Percentiles rank a stretch among this genome's conserved stretches.
Evolutionary conservation across 768 basidiomycete species (phyloP).

Genomic region (Lentinula lateritia): DNA sequence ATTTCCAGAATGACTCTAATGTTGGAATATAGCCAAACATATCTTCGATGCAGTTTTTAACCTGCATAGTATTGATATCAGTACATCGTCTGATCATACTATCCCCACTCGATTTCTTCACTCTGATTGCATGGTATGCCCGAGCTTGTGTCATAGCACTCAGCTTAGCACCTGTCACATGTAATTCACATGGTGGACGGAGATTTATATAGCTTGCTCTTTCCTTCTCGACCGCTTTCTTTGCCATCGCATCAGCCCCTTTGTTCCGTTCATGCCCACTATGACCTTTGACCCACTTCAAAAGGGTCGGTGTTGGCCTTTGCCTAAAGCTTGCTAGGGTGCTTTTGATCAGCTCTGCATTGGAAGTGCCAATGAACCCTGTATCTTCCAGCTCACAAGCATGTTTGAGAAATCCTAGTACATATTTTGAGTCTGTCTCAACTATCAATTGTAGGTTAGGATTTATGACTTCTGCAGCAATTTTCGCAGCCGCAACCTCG

Average conservation of each 20-base stretch:
- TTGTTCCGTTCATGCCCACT: too few species aligned
- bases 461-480: not conserved
- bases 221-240: too few species aligned
- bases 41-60: not conserved
- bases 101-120: not conserved
- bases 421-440: conserved; percentile 11
- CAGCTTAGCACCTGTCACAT: too few species aligned
- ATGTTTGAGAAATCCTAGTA: not conserved
- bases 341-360: not conserved
- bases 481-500: conserved; percentile 8
- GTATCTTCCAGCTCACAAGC: not conserved
- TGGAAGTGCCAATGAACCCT: not conserved
- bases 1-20: not conserved
- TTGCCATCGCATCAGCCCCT: too few species aligned
- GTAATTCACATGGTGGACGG: too few species aligned
- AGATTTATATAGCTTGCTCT: too few species aligned
- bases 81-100: not conserved
- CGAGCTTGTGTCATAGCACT: conserved; percentile 11
- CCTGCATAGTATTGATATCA: not conserved
- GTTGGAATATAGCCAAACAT: not conserved
- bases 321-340: conserved; percentile 4
- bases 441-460: not conserved
- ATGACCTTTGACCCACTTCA: too few species aligned
- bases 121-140: conserved; percentile 8
- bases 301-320: conserved; percentile 10